phyloP scores from a whole-genome alignment of 2,329 filamentous ascomycete species.

The Aspergillus candidus region DNA sequence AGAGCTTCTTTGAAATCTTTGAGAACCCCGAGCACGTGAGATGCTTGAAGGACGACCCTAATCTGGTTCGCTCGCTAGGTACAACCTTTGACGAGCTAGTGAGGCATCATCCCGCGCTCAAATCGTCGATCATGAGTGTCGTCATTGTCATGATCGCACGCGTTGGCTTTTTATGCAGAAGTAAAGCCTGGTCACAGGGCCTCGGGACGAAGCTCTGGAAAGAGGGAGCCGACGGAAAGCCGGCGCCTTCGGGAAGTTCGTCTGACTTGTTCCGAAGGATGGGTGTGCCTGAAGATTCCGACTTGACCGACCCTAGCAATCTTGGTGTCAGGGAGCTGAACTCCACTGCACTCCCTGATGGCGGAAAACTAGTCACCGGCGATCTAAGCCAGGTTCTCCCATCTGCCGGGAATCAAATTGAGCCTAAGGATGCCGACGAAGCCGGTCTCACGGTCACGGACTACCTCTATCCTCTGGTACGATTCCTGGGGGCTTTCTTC shows the following conservation, averaged over 20 bases:
- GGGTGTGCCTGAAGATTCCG: constrained; percentile 22
- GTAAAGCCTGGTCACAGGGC: constrained; percentile 61
- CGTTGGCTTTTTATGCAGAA: constrained; percentile 66
- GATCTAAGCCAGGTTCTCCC: constrained; percentile 24
- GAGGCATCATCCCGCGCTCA: constrained; percentile 81
- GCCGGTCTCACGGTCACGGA: constrained; percentile 53
- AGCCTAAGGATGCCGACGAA: constrained; percentile 46
- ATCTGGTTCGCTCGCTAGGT: constrained; percentile 68
- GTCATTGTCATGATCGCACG: constrained; percentile 83
- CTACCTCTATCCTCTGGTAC: constrained; percentile 69
- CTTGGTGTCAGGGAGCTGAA: constrained; percentile 26
- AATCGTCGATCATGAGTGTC: constrained; percentile 73
- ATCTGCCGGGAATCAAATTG: constrained; percentile 20
- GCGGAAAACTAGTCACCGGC: constrained; percentile 29
- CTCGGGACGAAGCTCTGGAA: constrained; percentile 76
- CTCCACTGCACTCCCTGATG: constrained; percentile 30
- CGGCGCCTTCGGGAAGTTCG: constrained; percentile 54
- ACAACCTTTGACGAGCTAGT: constrained; percentile 88
- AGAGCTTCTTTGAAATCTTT: constrained; percentile 92
- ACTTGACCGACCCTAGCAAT: constrained; percentile 17
- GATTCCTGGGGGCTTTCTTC: constrained; percentile 73
- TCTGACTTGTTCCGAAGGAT: constrained; percentile 31
- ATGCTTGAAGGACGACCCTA: constrained; percentile 68
- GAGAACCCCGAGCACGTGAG: constrained; percentile 85
- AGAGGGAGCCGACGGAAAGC: constrained; percentile 52